phyloP scores from a whole-genome alignment of 2,329 filamentous ascomycete species.

The Paraconiothyrium sp. region DNA sequence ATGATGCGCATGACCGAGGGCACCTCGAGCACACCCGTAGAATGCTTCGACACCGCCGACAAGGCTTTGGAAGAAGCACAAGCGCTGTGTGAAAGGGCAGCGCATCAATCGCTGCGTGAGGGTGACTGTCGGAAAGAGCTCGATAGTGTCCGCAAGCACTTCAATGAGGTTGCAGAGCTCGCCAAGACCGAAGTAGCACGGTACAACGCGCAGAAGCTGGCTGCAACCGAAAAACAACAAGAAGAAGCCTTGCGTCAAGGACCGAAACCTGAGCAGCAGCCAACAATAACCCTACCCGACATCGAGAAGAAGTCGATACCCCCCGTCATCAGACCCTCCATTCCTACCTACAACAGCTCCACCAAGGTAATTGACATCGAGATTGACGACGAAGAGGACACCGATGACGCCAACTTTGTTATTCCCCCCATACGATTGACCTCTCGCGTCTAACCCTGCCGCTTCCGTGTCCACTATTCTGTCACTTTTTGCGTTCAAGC shows the following conservation, averaged over 20 bases:
- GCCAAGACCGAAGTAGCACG: constrained; percentile 57
- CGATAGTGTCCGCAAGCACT: constrained; percentile 70
- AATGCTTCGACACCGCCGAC: constrained; percentile 72
- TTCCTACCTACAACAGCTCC: constrained; percentile 16
- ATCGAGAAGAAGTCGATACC: constrained; percentile 25
- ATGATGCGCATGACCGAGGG: constrained; percentile 25
- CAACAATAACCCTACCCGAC: constrained; percentile 24
- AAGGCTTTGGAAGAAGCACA: constrained; percentile 82
- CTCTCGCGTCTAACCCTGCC: constrained; percentile 34
- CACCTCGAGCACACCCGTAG: constrained; percentile 29
- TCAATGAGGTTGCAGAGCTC: constrained; percentile 70
- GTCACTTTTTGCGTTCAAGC: constrained; percentile 40
- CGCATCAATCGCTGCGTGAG: constrained; percentile 87
- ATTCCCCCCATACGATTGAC: constrained; percentile 50
- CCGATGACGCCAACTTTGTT: constrained; percentile 45
- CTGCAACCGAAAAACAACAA: constrained; percentile 18
- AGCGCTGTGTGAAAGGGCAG: constrained; percentile 82
- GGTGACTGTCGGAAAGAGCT: constrained; percentile 86
- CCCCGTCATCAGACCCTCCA: constrained; percentile 21
- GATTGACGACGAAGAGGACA: constrained; percentile 47
- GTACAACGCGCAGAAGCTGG: constrained; percentile 28
- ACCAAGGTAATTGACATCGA: constrained; percentile 46
- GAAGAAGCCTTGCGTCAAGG: constrained; percentile 23
- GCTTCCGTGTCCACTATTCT: constrained; percentile 17
- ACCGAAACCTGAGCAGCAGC: constrained; percentile 29